Evolutionary conservation across 2,329 filamentous ascomycete genomes (phyloP), one percentile per base, ranked within the genome.

Genomic region (Paecilomyces sp.): DNA sequence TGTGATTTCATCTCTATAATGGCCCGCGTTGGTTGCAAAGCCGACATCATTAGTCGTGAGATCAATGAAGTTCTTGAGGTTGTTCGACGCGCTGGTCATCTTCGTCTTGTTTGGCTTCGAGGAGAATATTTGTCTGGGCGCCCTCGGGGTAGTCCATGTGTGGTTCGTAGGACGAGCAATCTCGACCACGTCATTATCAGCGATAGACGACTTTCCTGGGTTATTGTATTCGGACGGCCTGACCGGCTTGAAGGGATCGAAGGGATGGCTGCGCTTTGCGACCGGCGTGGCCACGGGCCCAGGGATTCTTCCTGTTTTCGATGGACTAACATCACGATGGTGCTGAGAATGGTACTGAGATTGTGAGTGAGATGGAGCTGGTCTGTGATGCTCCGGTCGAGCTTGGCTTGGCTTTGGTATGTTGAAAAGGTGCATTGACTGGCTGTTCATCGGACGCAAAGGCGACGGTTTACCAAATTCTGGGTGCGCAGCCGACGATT

Each of bases 391-490:
- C 63, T 84, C 82, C 31, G 78, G 76, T 24, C 81, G 75, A 18
- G 76, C 64, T 33, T 77, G 75, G 56, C 80, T 80, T 18, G 74
- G 68, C 64, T 80, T 82, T 6, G 81, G 80, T 52, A 82, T 77
- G 59, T 83, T 82, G 73, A 84, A 84, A 5, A 79, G 73, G 62
- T 78, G 70, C 63, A 73, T 79, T 67, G 68, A 76, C 65, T 62
- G 81, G 74, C 68, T 80, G 77, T 64, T 73, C 30, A 63, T 65
- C 55, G 66, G 69, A 34, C 82, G 76, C 59, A 87, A 72, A 15
- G 83, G 82, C 62, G 83, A 85, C 1, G 85, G 77, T 65, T 82
- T 81, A 57, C 85, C 85, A 66, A 87, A 87, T 65, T 85, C 79
- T 47, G 81, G 77, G 33, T 77, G 73, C 13, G 74, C 67, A 12